Evolutionary conservation across 2,329 filamentous ascomycete genomes (phyloP).

Genomic region (Alternaria triticimaculans): DNA sequence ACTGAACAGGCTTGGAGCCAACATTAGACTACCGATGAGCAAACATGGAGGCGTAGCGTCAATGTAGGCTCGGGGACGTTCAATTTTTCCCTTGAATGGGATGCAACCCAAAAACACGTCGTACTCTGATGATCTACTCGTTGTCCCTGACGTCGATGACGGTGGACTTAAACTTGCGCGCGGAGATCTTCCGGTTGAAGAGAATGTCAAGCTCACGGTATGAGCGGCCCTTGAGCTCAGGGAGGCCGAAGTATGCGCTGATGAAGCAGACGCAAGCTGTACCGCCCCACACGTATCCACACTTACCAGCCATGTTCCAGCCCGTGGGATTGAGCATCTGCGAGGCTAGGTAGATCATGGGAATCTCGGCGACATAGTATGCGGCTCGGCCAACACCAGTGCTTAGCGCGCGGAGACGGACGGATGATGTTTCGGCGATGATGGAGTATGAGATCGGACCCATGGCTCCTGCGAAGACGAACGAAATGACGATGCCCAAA

Average conservation of each 20-base stretch:
- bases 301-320: constrained; percentile 47
- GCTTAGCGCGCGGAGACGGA: constrained; percentile 67
- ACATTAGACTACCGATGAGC: not conserved
- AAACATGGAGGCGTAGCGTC: not conserved
- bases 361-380: constrained; percentile 70
- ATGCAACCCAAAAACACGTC: not conserved
- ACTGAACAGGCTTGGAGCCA: not conserved
- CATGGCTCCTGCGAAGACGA: constrained; percentile 67
- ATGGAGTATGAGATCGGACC: constrained; percentile 72
- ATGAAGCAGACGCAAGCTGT: constrained; percentile 61
- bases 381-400: constrained; percentile 67
- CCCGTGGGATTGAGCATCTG: constrained; percentile 58
- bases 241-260: constrained; percentile 58
- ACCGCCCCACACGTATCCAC: constrained; percentile 42
- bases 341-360: constrained; percentile 66
- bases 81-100: not conserved
- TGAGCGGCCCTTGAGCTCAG: constrained; percentile 60
- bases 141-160: constrained; percentile 65
- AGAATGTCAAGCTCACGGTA: constrained; percentile 58
- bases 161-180: constrained; percentile 63
- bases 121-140: constrained; percentile 56
- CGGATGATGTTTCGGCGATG: constrained; percentile 69
- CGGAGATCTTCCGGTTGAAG: constrained; percentile 54
- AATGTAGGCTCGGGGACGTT: not conserved
- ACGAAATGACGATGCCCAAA: constrained; percentile 68